Percentiles rank a stretch among this genome's conserved stretches.
Conservation (phyloP, 805 yeast genomes). For the Ogataea pignaliae region DNA sequence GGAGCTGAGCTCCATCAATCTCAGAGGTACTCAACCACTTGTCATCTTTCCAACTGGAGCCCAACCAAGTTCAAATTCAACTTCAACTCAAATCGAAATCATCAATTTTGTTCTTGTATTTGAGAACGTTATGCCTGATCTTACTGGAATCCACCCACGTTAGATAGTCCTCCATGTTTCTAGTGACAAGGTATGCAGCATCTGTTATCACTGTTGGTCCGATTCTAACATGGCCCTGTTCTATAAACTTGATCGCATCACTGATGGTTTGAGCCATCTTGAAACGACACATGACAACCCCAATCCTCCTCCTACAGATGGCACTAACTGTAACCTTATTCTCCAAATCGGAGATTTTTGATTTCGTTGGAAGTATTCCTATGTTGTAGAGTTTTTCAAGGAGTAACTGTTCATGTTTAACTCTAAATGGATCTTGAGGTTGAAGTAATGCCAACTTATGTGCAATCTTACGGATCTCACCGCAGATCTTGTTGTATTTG, state of each 20-base stretch:
- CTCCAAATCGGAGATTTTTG: conserved; percentile 88
- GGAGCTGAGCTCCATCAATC: no score
- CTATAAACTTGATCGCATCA: conserved; percentile 89
- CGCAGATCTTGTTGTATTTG: conserved; percentile 89
- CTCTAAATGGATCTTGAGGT: conserved; percentile 81
- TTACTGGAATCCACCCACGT: conserved; percentile 98
- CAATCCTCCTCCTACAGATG: conserved; percentile 84
- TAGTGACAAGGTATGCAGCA: conserved; percentile 89
- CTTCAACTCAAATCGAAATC: conserved; percentile 46
- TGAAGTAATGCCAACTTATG: conserved; percentile 79
- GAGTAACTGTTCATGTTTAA: conserved; percentile 82
- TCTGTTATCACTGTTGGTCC: conserved; percentile 96
- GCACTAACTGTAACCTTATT: conserved; percentile 91
- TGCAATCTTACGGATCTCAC: conserved; percentile 83
- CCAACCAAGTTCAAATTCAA: no score
- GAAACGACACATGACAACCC: conserved; percentile 89
- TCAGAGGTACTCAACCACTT: no score
- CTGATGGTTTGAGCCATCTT: conserved; percentile 87
- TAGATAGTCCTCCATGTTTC: conserved; percentile 91
- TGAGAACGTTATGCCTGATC: conserved; percentile 84
- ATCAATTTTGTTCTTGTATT: conserved; percentile 73
- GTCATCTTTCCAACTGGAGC: no score
- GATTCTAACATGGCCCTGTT: conserved; percentile 96
- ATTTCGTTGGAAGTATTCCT: conserved; percentile 85
- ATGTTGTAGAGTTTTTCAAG: conserved; percentile 82